Conservation (phyloP, 257 asterid genomes). For the Solanum dulcamara region DNA sequence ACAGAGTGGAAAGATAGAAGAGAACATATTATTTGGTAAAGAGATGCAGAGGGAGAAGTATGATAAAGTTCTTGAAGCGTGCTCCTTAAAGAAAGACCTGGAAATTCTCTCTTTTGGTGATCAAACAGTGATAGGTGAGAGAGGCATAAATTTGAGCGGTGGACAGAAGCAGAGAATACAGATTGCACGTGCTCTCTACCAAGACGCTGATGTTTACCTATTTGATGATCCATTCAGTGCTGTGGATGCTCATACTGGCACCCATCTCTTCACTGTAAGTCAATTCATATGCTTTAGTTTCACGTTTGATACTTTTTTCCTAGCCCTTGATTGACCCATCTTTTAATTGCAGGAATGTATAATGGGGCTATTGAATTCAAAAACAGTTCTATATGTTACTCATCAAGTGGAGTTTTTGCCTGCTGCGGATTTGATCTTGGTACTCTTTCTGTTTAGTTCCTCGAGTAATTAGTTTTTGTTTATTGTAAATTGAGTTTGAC, state of each 20-base stretch:
- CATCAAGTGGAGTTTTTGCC: conserved; percentile 92
- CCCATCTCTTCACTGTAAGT: conserved; percentile 73
- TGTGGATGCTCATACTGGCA: conserved; percentile 93
- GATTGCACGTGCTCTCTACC: conserved; percentile 82
- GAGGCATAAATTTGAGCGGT: conserved; percentile 90
- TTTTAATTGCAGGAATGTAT: conserved; percentile 54
- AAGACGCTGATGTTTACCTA: conserved; percentile 68
- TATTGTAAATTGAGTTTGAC: not conserved
- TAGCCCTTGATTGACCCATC: not conserved
- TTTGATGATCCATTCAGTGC: conserved; percentile 95
- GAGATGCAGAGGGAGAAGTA: conserved; percentile 54
- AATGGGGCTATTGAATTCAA: conserved; percentile 40
- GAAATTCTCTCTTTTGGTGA: conserved; percentile 74
- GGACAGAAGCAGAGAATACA: conserved; percentile 91
- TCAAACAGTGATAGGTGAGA: conserved; percentile 80
- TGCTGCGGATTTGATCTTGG: conserved; percentile 77
- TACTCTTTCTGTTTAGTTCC: conserved; percentile 17
- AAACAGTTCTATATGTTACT: conserved; percentile 68
- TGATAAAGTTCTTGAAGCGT: conserved; percentile 60
- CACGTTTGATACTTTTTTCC: not conserved
- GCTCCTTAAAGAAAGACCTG: conserved; percentile 66
- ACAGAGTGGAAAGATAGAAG: conserved; percentile 81
- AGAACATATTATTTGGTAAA: conserved; percentile 74
- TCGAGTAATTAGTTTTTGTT: not conserved
- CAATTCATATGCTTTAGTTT: not conserved